Evolutionary conservation across 108 stramenopile genomes (phyloP).

Genomic region (Cylindrotheca closterium): DNA sequence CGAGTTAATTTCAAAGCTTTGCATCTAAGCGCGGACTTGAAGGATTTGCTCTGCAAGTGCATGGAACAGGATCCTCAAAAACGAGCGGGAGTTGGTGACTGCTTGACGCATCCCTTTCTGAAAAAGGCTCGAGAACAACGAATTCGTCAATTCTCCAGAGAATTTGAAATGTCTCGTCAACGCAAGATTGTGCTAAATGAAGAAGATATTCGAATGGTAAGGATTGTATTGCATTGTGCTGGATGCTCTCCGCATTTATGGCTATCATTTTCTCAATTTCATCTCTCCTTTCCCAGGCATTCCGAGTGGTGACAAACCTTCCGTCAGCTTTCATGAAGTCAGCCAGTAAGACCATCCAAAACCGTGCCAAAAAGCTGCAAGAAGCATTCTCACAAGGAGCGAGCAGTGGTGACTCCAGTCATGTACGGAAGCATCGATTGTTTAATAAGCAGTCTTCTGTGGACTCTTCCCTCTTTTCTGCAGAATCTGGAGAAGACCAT

Average conservation of each 20-base stretch:
- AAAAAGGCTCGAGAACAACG: slow-evolving; percentile 51
- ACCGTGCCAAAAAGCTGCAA: slow-evolving; percentile 13
- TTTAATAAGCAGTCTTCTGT: neutral
- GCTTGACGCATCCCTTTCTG: slow-evolving; percentile 76
- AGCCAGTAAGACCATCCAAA: slow-evolving; percentile 33
- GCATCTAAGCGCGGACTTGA: slow-evolving; percentile 50
- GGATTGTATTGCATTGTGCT: neutral
- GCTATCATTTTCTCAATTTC: neutral
- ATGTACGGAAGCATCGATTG: neutral
- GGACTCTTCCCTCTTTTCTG: neutral
- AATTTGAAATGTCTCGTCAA: slow-evolving; percentile 27
- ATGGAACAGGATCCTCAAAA: slow-evolving; percentile 66
- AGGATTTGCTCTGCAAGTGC: slow-evolving; percentile 56
- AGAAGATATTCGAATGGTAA: slow-evolving; percentile 28
- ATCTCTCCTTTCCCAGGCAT: slow-evolving; percentile 22
- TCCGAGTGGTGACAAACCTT: slow-evolving; percentile 43
- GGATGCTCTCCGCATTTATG: neutral
- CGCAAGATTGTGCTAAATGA: slow-evolving; percentile 34
- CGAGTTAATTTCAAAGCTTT: slow-evolving; percentile 46
- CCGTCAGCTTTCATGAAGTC: slow-evolving; percentile 39
- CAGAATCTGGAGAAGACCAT: neutral
- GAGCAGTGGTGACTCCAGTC: neutral
- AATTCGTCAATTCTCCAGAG: slow-evolving; percentile 28
- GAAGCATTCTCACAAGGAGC: slow-evolving; percentile 32
- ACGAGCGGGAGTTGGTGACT: slow-evolving; percentile 83